Evolutionary conservation across 176 grass and related monocot species (phyloP).

Genomic region (Luzula sylvatica): DNA sequence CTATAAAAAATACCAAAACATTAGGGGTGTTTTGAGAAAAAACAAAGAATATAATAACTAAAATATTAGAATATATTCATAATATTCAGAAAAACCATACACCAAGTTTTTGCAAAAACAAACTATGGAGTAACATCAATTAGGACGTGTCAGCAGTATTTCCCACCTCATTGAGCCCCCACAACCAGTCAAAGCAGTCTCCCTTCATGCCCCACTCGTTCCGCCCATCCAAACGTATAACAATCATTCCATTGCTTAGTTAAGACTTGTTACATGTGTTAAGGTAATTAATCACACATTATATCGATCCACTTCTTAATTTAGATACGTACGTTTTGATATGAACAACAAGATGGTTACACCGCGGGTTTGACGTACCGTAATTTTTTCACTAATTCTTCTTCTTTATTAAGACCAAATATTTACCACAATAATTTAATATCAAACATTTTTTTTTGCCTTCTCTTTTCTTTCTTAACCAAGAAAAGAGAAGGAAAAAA

Average conservation of each 20-base stretch:
- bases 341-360: background rate
- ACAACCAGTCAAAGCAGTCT: background rate
- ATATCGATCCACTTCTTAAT: too few relatives aligned
- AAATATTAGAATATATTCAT: too few relatives aligned
- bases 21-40: too few relatives aligned
- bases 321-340: too few relatives aligned
- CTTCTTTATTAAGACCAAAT: slow-evolving; percentile 14
- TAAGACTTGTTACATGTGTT: too few relatives aligned
- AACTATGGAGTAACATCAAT: background rate
- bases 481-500: background rate
- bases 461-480: slow-evolving; percentile 2
- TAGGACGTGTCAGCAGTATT: background rate
- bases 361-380: background rate
- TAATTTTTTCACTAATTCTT: background rate
- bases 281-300: too few relatives aligned
- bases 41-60: too few relatives aligned
- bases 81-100: too few relatives aligned
- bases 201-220: background rate
- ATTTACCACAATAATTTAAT: slow-evolving; percentile 5
- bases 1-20: too few relatives aligned
- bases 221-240: background rate
- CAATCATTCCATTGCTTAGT: too few relatives aligned
- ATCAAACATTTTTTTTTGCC: background rate
- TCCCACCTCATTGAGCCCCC: background rate
- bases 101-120: too few relatives aligned